Base-by-base conservation (phyloP, 2,329 filamentous ascomycete genomes). In the Setomelanomma holmii region DNA sequence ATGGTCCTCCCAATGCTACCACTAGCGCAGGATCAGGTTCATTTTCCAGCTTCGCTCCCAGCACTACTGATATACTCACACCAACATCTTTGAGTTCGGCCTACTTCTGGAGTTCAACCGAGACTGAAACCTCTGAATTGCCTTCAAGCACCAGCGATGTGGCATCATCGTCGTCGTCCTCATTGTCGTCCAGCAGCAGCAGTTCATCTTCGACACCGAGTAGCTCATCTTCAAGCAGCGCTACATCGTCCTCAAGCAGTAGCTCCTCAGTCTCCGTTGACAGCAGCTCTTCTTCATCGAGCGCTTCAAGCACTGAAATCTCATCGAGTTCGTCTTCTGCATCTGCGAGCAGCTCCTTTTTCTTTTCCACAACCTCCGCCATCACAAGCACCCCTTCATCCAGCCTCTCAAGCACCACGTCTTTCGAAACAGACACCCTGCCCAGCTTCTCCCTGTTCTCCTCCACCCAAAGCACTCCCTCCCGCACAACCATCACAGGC, bases 1-100 rank as follows among this genome's bases (percentile, higher is more conserved):
- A 23, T 24, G 39, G 24, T 11, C 45, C 56, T 11, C 56, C 56
- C 1, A 47, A 50, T 14, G 27, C 34, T 3, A 52, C 49, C 8
- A 11, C 42, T 5, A 22, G 10, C 27, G 14, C 27, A 30, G 27
- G 14, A 30, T 10, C 27, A 6, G 5, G 4, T 1, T 11, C 42
- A 19, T 24, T 30, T 11, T 12, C 14, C 27, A 30, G 27, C 42
- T 23, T 3, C 36, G 4, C 34, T 30, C n/a, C n/a, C n/a, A n/a
- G n/a, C n/a, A n/a, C n/a, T n/a, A n/a, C n/a, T 36, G 16, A 17
- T n/a, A 19, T 7, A 14, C 17, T 14, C 2, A 34, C 5, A 20
- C 36, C 4, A 10, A 19, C 36, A 6, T 12, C 12, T 5, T 19
- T 40, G 17, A 39, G 16, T 22, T 11, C 11, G n/a, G 14, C 36